Evolutionary conservation across 2,329 filamentous ascomycete species (phyloP), one percentile per base, ranked within the genome.

Genomic region (Sporothrix brasiliensis): DNA sequence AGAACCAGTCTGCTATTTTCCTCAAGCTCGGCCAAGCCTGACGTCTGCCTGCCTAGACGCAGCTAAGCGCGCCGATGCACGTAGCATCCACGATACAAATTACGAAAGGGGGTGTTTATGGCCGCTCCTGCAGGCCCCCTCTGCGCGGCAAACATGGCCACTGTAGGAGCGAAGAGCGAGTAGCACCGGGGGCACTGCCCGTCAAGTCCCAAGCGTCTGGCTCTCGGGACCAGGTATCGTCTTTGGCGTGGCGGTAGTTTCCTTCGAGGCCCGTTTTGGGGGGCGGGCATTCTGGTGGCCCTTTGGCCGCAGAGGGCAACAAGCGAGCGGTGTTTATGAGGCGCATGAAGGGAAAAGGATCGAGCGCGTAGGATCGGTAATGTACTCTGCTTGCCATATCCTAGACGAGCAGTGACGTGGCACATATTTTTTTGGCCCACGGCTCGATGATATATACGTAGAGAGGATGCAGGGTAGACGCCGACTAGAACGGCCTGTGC

Each of bases 191-290:
- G 54, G 4, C 30, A 13, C 9, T 11, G 16, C n/a, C 4, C 11
- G 39, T 14, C n/a, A 19, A 41, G 2, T 60, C 56, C 58, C 58
- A 61, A 24, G 58, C n/a, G n/a, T 61, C 39, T 47, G 58, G 58
- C 13, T 21, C 58, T 27, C 24, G 58, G 58, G 39, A 61, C 6
- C 10, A 1, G 41, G 30, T 4, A 19, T 10, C 58, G 21, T 47
- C 34, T 21, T 16, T 27, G 54, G 54, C 5, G 54, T 14, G 54
- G 54, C 21, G 39, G 34, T 34, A 27, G 39, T n/a, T 24, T 39
- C 58, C 21, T 61, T 3, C 44, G n/a, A 6, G 39, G 11, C 30
- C 21, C 34, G 56, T 14, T 19, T 27, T 19, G 24, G 53, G 24
- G 53, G 24, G 7, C 13, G 16, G 24, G 27, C 53, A 4, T 61